Percentiles rank a stretch among this genome's conserved stretches.
Evolutionary conservation across 371 early-diverging fungal genomes (phyloP).

Genomic region (Mucor racemosus): DNA sequence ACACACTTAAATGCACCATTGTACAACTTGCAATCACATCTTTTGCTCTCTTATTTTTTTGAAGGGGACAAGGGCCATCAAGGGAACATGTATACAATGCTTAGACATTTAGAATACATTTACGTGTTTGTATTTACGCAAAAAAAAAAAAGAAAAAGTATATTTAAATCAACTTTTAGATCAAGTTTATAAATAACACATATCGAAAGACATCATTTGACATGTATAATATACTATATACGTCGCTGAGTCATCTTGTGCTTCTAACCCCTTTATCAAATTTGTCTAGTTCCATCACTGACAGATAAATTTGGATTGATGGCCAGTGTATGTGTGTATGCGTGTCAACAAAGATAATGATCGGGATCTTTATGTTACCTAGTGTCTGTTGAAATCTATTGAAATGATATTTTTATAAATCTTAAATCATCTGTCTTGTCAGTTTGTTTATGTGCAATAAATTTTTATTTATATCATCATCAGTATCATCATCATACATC

Average conservation of each 20-base stretch:
- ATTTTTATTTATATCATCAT: slow-evolving; percentile 4
- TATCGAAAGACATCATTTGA: neutral
- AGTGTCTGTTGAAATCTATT: neutral
- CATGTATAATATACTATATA: neutral
- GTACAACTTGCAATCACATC: neutral
- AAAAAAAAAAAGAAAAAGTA: no score
- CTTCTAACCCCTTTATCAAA: neutral
- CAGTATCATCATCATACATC: slow-evolving; percentile 2
- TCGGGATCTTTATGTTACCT: neutral
- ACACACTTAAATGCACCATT: neutral
- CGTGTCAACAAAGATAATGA: neutral
- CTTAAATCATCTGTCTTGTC: neutral
- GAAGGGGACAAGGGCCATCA: neutral
- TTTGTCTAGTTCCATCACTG: neutral
- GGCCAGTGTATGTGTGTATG: slow-evolving; percentile 2
- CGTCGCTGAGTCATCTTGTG: neutral
- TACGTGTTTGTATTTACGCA: no score
- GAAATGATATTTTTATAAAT: neutral
- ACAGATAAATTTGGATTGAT: slow-evolving; percentile 1
- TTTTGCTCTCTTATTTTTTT: neutral
- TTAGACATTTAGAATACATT: neutral
- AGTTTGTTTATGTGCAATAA: neutral
- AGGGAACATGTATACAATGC: neutral
- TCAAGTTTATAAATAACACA: neutral
- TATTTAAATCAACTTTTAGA: no score